These are phyloP conservation scores for Acer negundo DNA, from an alignment of 345 rosid genomes.

Conservation along the genomic window DNA sequence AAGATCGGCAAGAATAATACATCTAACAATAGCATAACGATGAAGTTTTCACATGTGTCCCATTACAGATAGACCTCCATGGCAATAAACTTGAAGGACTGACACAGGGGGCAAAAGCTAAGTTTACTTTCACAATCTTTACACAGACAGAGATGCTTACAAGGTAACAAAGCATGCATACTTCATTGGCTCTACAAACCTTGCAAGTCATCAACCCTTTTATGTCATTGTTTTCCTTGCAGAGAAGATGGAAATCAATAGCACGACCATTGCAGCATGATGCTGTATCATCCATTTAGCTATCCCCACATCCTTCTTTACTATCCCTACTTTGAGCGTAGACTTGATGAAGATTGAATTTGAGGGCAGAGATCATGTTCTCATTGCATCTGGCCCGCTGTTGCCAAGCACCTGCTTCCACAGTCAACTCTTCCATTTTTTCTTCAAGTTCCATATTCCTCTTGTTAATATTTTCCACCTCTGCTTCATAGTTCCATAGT, in stretches of 20 bases:
- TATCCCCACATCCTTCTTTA: conserved; percentile 89
- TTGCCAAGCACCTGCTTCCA: conserved; percentile 82
- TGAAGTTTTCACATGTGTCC: conserved; percentile 19
- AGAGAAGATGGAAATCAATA: conserved; percentile 50
- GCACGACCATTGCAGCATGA: conserved; percentile 69
- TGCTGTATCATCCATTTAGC: conserved; percentile 88
- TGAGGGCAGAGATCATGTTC: conserved; percentile 64
- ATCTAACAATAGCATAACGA: conserved; percentile 24
- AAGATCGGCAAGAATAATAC: conserved; percentile 26
- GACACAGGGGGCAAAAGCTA: conserved; percentile 83
- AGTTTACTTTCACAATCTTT: conserved; percentile 86
- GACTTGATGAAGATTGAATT: conserved; percentile 69
- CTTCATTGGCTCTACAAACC: conserved; percentile 70
- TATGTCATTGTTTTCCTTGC: conserved; percentile 39
- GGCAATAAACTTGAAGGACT: conserved; percentile 68
- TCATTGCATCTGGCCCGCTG: conserved; percentile 74
- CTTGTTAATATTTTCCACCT: conserved; percentile 62
- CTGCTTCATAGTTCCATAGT: too few species aligned
- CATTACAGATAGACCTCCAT: conserved; percentile 82
- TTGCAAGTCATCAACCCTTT: conserved; percentile 67
- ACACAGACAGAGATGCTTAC: conserved; percentile 96
- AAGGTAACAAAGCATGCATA: conserved; percentile 86
- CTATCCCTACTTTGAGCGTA: conserved; percentile 65
- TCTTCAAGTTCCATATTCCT: conserved; percentile 83
- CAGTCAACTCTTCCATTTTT: conserved; percentile 57